Percentiles rank a stretch among this genome's conserved stretches.
Conservation (phyloP, 2,329 filamentous ascomycete genomes). For the Aaosphaeria pasadenensis region DNA sequence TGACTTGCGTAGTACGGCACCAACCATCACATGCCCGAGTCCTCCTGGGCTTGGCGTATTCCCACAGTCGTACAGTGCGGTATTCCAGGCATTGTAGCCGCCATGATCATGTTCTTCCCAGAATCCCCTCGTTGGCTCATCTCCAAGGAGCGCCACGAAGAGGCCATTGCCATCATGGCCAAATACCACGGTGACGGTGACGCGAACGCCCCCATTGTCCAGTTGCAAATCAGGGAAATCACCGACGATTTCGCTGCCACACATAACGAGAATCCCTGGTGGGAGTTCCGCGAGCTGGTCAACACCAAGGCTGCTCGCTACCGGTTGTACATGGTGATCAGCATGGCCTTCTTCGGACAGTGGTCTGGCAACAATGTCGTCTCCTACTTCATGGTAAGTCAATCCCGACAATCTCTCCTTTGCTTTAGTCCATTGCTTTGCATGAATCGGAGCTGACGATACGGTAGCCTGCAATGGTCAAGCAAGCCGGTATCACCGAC, state of each 20-base stretch:
- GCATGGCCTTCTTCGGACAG: slow-evolving; percentile 43
- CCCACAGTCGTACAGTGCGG: slow-evolving; percentile 31
- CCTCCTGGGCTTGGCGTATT: slow-evolving; percentile 53
- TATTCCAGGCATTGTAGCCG: slow-evolving; percentile 41
- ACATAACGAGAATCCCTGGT: slow-evolving; percentile 33
- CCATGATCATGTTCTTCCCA: slow-evolving; percentile 53
- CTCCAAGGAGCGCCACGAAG: slow-evolving; percentile 52
- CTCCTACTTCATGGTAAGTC: slow-evolving; percentile 21
- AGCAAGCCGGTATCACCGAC: slow-evolving; percentile 34
- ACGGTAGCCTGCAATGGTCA: neutral
- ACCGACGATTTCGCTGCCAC: slow-evolving; percentile 24
- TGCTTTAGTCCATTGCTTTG: too few species aligned
- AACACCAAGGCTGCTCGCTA: slow-evolving; percentile 31
- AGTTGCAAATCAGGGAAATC: slow-evolving; percentile 39
- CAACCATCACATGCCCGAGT: slow-evolving; percentile 36
- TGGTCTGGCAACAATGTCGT: slow-evolving; percentile 41
- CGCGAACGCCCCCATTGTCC: slow-evolving; percentile 29
- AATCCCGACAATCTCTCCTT: slow-evolving; percentile 10
- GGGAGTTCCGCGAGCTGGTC: slow-evolving; percentile 31
- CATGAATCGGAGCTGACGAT: too few species aligned
- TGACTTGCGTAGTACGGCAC: slow-evolving; percentile 21
- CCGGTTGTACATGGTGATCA: slow-evolving; percentile 38
- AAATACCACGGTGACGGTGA: slow-evolving; percentile 56
- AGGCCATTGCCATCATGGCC: slow-evolving; percentile 56
- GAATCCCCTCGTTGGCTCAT: slow-evolving; percentile 61